Evolutionary conservation across 805 yeast genomes (phyloP).

Genomic region (Yueomyces sp.): DNA sequence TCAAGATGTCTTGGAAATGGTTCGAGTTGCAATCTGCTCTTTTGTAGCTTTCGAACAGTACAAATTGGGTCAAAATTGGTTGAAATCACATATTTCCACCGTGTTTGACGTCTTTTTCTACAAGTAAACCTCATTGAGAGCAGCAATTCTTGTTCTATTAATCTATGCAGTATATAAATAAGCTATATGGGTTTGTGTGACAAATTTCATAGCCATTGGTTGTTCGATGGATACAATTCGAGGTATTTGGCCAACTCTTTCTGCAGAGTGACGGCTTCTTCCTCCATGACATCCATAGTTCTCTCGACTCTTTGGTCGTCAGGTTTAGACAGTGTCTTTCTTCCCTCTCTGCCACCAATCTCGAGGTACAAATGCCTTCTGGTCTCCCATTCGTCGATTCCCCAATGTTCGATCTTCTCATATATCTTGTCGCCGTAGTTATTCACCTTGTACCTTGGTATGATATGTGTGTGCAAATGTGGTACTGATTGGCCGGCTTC

Average conservation of each 20-base stretch:
- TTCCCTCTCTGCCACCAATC: constrained; percentile 10
- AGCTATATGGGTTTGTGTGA: too few relatives aligned
- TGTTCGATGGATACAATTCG: constrained; percentile 3
- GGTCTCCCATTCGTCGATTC: constrained; percentile 16
- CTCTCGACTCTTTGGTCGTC: constrained; percentile 49
- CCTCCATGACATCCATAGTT: constrained; percentile 48
- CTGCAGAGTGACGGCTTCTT: constrained; percentile 52
- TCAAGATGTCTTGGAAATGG: too few relatives aligned
- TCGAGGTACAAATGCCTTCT: constrained; percentile 20
- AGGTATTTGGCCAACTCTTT: constrained; percentile 22
- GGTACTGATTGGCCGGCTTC: constrained; percentile 96
- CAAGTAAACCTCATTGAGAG: too few relatives aligned
- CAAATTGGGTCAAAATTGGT: too few relatives aligned
- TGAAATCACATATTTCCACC: too few relatives aligned
- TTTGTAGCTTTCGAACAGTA: too few relatives aligned
- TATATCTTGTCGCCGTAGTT: constrained; percentile 68
- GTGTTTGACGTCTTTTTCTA: too few relatives aligned
- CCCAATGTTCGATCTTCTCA: constrained; percentile 49
- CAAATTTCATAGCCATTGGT: constrained; percentile 1
- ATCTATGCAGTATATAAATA: too few relatives aligned
- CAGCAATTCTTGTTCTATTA: too few relatives aligned
- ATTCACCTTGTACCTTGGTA: constrained; percentile 56
- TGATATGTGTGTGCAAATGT: constrained; percentile 86
- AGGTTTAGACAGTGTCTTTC: constrained; percentile 22
- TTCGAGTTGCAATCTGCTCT: too few relatives aligned